These are phyloP conservation scores for Yarrowia sp. DNA, from an alignment of 805 yeast species.

Conservation along the genomic window DNA sequence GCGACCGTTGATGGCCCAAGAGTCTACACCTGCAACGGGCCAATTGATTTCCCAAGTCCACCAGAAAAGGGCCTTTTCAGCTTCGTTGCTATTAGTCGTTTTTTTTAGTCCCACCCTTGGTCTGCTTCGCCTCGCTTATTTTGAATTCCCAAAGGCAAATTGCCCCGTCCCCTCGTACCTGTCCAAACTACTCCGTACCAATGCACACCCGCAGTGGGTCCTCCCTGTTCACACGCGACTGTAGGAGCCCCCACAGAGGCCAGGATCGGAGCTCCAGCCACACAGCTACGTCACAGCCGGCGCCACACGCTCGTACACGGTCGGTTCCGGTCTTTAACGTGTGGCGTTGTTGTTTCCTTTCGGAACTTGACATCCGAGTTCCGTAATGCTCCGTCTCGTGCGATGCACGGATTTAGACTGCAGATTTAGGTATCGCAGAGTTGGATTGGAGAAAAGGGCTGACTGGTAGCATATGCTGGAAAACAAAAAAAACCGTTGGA, in stretches of 20 bases:
- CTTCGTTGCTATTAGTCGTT: background rate
- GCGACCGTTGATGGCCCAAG: background rate
- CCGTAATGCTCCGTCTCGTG: constrained; percentile 31
- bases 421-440: constrained; percentile 22
- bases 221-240: background rate
- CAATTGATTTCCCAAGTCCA: background rate
- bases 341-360: constrained; percentile 11
- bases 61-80: too few species aligned
- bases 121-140: constrained; percentile 31
- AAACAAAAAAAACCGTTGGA: constrained; percentile 7
- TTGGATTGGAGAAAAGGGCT: background rate
- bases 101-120: constrained; percentile 7
- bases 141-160: constrained; percentile 26
- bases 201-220: constrained; percentile 16
- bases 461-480: background rate
- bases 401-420: constrained; percentile 35
- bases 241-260: too few species aligned
- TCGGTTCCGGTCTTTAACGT: constrained; percentile 21
- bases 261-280: background rate
- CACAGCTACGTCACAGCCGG: background rate
- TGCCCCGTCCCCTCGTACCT: background rate
- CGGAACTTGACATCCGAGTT: constrained; percentile 24
- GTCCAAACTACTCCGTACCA: background rate
- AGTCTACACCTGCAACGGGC: background rate
- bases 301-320: background rate